A percentile compares a stretch with the other conserved stretches of the same genome.
Evolutionary conservation across 169 alveolate species (phyloP).

Genomic region (Eimeria zaria): DNA sequence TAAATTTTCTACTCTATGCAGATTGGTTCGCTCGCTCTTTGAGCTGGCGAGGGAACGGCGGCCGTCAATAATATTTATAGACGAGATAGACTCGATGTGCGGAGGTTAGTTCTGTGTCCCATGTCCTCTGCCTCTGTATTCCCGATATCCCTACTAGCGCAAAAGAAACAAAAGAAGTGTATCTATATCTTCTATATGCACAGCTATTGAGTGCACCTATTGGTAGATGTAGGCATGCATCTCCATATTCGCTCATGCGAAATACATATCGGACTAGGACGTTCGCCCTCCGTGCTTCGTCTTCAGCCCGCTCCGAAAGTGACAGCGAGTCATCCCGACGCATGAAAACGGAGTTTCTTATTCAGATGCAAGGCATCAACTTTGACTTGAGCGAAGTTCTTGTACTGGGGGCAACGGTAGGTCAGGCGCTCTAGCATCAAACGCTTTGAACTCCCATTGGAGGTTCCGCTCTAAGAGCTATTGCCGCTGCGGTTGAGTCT

Average conservation of each 20-base stretch:
- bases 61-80: conserved; percentile 99
- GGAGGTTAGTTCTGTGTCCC: conserved; percentile 89
- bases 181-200: not conserved
- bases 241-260: not conserved
- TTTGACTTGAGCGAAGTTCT: conserved; percentile 93
- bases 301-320: conserved; percentile 92
- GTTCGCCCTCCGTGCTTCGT: not conserved
- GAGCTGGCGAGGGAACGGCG: conserved; percentile 98
- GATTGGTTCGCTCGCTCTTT: conserved; percentile 93
- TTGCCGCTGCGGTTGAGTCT: not conserved
- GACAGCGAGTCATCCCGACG: conserved; percentile 99
- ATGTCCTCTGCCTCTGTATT: not conserved
- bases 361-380: conserved; percentile 98
- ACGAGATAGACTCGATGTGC: conserved; percentile 99
- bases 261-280: not conserved
- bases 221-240: not conserved
- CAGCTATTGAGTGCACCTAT: not conserved
- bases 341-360: conserved; percentile 99
- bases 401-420: conserved; percentile 96
- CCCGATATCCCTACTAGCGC: not conserved
- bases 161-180: not conserved
- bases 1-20: conserved; percentile 11
- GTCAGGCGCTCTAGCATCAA: not conserved
- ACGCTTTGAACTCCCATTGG: not conserved
- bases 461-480: not conserved